phyloP scores from a whole-genome alignment of 768 basidiomycete genomes.

The Porphyrellus cyaneotinctus region DNA sequence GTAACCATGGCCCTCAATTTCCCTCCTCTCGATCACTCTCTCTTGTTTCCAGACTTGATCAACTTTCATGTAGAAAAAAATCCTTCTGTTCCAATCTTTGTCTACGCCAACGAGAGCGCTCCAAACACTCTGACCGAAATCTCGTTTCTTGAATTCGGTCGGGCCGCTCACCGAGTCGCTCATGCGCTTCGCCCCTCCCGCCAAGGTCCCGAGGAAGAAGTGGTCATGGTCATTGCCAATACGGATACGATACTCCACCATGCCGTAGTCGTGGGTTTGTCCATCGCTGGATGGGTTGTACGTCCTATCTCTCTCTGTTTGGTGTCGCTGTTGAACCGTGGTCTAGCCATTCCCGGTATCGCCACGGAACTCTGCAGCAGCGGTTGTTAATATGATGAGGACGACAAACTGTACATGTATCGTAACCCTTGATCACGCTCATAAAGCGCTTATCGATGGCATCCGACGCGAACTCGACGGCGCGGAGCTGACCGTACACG shows the following conservation, averaged over 20 bases:
- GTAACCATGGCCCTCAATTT: slow-evolving; percentile 5
- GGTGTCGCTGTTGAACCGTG: slow-evolving; percentile 17
- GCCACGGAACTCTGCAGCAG: slow-evolving; percentile 41
- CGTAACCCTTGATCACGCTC: slow-evolving; percentile 16
- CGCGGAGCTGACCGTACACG: slow-evolving; percentile 6
- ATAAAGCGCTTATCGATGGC: slow-evolving; percentile 13
- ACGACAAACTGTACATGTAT: slow-evolving; percentile 20
- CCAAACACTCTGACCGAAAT: slow-evolving; percentile 16
- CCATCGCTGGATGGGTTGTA: slow-evolving; percentile 37
- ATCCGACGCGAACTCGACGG: background rate
- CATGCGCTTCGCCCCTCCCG: slow-evolving; percentile 37
- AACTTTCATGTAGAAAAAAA: slow-evolving; percentile 27
- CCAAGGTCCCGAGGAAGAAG: slow-evolving; percentile 14
- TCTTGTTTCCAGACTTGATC: slow-evolving; percentile 23
- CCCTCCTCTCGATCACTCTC: slow-evolving; percentile 25
- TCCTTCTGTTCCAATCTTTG: slow-evolving; percentile 20
- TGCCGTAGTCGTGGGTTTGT: slow-evolving; percentile 32
- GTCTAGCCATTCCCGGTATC: slow-evolving; percentile 36
- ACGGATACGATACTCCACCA: slow-evolving; percentile 35
- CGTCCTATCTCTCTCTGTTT: slow-evolving; percentile 22
- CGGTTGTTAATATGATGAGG: slow-evolving; percentile 27
- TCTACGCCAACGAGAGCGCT: slow-evolving; percentile 13
- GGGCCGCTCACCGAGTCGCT: slow-evolving; percentile 34
- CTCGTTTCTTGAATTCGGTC: slow-evolving; percentile 27
- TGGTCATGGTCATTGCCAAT: slow-evolving; percentile 24